phyloP scores from a whole-genome alignment of 2,329 filamentous ascomycete species.

The Fusarium devonianum region DNA sequence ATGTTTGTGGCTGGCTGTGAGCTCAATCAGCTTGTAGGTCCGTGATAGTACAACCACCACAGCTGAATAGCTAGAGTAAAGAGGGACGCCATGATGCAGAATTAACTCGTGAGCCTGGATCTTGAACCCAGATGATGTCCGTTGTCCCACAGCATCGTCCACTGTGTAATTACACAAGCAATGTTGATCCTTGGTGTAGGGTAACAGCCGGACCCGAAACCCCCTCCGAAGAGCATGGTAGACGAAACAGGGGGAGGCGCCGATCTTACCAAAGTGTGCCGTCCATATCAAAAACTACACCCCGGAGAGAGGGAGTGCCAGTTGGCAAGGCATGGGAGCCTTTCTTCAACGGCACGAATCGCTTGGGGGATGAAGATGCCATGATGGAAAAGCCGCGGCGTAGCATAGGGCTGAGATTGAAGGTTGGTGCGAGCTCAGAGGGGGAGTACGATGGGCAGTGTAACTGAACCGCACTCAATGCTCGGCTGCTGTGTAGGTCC shows the following conservation, averaged over 20 bases:
- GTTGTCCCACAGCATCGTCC: background rate
- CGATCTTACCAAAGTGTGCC: constrained; percentile 83
- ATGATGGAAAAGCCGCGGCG: constrained; percentile 51
- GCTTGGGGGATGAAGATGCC: constrained; percentile 50
- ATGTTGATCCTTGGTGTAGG: constrained; percentile 19
- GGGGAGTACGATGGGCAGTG: background rate
- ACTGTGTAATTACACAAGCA: background rate
- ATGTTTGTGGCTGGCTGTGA: constrained; percentile 82
- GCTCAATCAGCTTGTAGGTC: too few species aligned
- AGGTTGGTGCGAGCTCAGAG: background rate
- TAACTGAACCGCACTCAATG: background rate
- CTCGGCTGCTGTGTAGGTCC: background rate
- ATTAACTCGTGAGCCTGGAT: too few species aligned
- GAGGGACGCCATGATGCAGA: too few species aligned
- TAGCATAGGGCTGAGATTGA: constrained; percentile 26
- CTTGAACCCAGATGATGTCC: background rate
- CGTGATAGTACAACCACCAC: too few species aligned
- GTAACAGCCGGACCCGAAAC: constrained; percentile 8
- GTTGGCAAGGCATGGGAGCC: constrained; percentile 41
- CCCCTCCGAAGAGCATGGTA: background rate
- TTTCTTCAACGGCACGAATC: constrained; percentile 64
- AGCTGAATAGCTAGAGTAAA: too few species aligned
- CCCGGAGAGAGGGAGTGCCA: constrained; percentile 58
- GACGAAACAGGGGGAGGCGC: constrained; percentile 4
- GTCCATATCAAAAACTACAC: constrained; percentile 90